phyloP scores from a whole-genome alignment of 768 basidiomycete genomes.

The Calocybe indica region DNA sequence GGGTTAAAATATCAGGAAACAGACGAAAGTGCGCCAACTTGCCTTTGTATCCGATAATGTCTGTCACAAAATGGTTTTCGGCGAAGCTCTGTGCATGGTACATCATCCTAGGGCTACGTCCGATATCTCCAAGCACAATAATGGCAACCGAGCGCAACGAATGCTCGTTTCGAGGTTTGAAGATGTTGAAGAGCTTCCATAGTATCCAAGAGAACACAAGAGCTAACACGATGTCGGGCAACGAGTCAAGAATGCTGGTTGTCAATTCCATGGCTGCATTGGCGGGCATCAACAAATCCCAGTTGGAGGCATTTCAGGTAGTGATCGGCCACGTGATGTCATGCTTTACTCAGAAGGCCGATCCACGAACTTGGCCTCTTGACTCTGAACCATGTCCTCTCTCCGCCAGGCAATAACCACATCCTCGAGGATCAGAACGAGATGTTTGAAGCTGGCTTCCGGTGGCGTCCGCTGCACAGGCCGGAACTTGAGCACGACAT shows the following conservation, averaged over 20 bases:
- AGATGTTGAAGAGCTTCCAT: constrained; percentile 26
- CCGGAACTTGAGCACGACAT: too few species aligned
- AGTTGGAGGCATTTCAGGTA: neutral
- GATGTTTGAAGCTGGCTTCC: too few species aligned
- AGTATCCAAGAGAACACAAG: constrained; percentile 17
- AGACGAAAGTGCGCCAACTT: constrained; percentile 11
- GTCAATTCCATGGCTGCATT: constrained; percentile 6
- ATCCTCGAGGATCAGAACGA: too few species aligned
- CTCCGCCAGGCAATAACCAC: too few species aligned
- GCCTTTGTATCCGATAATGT: constrained; percentile 86
- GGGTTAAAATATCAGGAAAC: neutral
- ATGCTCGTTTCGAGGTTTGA: constrained; percentile 31
- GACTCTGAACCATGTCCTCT: too few species aligned
- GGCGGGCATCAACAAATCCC: neutral
- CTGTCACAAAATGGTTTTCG: constrained; percentile 68
- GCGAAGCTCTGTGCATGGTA: constrained; percentile 95
- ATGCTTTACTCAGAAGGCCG: too few species aligned
- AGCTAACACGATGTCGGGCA: constrained; percentile 3
- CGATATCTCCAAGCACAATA: constrained; percentile 92
- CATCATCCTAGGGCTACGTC: constrained; percentile 97
- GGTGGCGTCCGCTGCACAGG: too few species aligned
- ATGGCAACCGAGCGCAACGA: constrained; percentile 73
- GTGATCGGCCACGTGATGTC: neutral
- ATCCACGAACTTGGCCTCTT: too few species aligned
- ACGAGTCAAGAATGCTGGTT: constrained; percentile 2